These are phyloP conservation scores for Oryza glumipatula DNA, from an alignment of 176 grass and related monocot genomes.

Conservation along the genomic window DNA sequence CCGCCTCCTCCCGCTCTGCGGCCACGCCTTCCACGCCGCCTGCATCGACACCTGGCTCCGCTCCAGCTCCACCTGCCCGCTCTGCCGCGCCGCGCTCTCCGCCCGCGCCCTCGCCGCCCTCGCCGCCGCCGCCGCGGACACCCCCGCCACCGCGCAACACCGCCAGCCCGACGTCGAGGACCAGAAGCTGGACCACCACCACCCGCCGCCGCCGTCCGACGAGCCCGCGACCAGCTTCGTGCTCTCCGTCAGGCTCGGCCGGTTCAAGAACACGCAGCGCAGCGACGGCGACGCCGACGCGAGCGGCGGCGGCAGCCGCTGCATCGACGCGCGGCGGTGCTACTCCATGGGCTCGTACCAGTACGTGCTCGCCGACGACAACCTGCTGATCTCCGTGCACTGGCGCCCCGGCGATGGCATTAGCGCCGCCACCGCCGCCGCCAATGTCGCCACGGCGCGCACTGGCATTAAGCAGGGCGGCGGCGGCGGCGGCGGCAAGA, in stretches of 20 bases:
- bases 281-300: conserved; percentile 39
- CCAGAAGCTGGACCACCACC: conserved; percentile 23
- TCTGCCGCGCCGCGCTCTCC: conserved; percentile 66
- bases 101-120: conserved; percentile 23
- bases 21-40: conserved; percentile 82
- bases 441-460: not conserved
- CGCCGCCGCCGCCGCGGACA: not conserved
- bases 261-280: conserved; percentile 58
- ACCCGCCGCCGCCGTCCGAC: not conserved
- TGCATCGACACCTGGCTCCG: conserved; percentile 96
- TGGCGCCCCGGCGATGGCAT: conserved; percentile 32
- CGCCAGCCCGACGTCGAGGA: conserved; percentile 46
- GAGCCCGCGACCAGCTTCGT: conserved; percentile 39
- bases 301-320: conserved; percentile 55
- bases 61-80: conserved; percentile 88
- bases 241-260: conserved; percentile 78
- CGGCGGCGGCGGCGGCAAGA: conserved; percentile 31
- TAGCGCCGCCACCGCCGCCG: not conserved
- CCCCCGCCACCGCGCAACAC: not conserved
- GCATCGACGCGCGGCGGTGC: conserved; percentile 70
- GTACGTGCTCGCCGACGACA: conserved; percentile 69
- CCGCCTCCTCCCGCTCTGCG: conserved; percentile 85
- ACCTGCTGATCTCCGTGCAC: conserved; percentile 59
- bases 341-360: conserved; percentile 88
- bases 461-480: conserved; percentile 10